Evolutionary conservation across 345 rosid species (phyloP), one percentile per base, ranked within the genome.

Genomic region (Hevea brasiliensis): DNA sequence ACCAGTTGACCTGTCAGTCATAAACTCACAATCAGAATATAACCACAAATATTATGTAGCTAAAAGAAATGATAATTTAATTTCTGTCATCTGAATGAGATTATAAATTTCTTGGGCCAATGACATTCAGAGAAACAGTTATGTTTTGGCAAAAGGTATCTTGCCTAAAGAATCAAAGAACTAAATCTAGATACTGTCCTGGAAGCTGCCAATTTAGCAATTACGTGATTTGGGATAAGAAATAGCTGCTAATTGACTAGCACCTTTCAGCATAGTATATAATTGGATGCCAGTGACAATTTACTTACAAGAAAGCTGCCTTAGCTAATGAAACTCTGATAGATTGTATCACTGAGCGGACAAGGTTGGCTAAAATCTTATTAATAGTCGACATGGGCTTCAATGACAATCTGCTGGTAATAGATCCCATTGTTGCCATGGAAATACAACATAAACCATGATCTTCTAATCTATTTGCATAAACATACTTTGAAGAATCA

Each of bases 1-100:
- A 94, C 98, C 98, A 92, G 84, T 85, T 78, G 76, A 90, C 95
- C 98, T 94, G 89, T 62, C 72, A 77, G 72, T 60, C 59, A 73
- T 12, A 41, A 60, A 74, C 32, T 71, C 61, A 61, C 59, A 82
- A 54, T 70, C 48, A 78, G 61, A 45, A 77, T 58, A 74, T 69
- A 70, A 79, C 50, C 26, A 57, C 62, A 64, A 67, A 32, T 14
- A 15, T 26, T 24, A 42, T 65, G 55, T 27, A 24, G 23, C 35
- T 44, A 24, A 21, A 73, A 56, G 40, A 48, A 66, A 68, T 32
- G 7, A 68, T 2, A 53, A 65, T 21, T 60, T 21, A 2, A 14
- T 24, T 18, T 29, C 44, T 44, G 40, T 42, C 61, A 68, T 35
- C 40, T 0, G 27, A 18, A 48, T 24, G 50, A 50, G 47, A 57